Conservation (phyloP, 495 filamentous ascomycete genomes). For the Lindgomyces ingoldianus region DNA sequence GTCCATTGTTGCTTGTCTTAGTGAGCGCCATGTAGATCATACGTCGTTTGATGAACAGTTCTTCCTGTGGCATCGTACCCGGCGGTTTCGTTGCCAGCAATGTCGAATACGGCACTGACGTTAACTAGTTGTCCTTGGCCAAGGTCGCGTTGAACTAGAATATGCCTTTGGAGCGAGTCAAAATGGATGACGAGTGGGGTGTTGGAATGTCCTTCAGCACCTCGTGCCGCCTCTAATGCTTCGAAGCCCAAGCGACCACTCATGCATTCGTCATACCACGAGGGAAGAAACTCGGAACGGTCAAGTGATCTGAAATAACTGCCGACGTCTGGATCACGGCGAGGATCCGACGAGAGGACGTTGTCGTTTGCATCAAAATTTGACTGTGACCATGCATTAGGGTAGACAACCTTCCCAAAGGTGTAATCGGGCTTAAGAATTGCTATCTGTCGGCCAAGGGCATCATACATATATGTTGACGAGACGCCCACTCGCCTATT, state of each 20-base stretch:
- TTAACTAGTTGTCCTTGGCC: no score
- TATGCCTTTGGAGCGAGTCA: no score
- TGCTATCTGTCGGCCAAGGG: no score
- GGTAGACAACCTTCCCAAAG: no score
- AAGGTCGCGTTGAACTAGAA: no score
- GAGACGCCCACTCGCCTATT: no score
- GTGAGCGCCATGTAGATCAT: background rate
- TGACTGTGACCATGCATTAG: background rate
- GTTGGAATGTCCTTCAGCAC: no score
- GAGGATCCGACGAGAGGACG: background rate
- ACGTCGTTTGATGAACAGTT: background rate
- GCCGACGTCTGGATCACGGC: background rate
- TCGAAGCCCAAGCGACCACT: background rate
- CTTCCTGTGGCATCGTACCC: background rate
- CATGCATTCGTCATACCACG: background rate
- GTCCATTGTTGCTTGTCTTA: background rate
- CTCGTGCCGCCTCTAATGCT: no score
- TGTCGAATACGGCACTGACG: background rate
- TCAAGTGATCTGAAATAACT: background rate
- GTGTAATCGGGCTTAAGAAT: no score
- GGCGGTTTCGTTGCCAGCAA: background rate
- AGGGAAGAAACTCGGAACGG: background rate
- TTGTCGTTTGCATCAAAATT: background rate
- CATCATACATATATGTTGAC: no score
- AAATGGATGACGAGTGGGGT: no score